Evolutionary conservation across 1,139 yeast genomes (phyloP).

Genomic region (Hanseniaspora sp.): DNA sequence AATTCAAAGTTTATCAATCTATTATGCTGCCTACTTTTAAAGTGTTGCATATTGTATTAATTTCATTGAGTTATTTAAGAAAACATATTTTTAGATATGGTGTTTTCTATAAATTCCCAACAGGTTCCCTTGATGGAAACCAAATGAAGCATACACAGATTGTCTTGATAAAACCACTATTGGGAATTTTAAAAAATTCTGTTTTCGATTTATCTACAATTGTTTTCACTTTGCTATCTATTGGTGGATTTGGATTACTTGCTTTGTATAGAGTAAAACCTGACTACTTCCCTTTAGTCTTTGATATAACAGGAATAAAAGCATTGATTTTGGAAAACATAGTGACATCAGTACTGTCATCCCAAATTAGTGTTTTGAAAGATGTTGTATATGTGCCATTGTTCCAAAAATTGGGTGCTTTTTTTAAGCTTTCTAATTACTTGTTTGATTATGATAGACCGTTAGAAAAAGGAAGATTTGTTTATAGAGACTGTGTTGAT

Average conservation of each 20-base stretch:
- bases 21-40: not conserved
- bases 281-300: not conserved
- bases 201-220: not conserved
- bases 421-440: conserved; percentile 6
- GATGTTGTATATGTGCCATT: not conserved
- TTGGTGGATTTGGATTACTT: conserved; percentile 5
- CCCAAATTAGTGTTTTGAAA: not conserved
- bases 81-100: conserved; percentile 5
- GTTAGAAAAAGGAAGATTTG: conserved; percentile 3
- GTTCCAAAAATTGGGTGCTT: not conserved
- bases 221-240: not conserved
- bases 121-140: not conserved
- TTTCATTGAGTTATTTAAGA: not conserved
- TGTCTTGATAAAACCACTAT: not conserved
- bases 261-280: not conserved
- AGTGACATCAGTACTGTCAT: not conserved
- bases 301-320: not conserved
- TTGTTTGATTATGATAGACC: conserved; percentile 12
- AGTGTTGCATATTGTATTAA: not conserved
- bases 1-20: not conserved
- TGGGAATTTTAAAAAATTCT: not conserved
- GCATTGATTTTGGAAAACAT: not conserved
- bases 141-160: not conserved
- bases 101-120: conserved; percentile 1
- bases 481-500: not conserved